Base-by-base conservation (phyloP, 1,139 yeast species). In the Diutina sp. region DNA sequence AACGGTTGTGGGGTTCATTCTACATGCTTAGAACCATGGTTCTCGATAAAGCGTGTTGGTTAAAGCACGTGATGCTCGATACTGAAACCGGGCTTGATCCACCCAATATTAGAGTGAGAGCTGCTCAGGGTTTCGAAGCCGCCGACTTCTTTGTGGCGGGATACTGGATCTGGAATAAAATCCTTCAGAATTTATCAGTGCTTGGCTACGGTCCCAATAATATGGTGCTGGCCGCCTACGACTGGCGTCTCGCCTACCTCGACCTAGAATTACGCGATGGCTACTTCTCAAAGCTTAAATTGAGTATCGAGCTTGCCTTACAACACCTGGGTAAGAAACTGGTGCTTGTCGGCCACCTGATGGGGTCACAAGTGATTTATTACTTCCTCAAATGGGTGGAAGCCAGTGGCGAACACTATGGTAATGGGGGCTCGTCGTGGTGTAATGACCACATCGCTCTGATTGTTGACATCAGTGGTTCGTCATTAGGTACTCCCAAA, bases 81-180 rank as follows among this genome's bases (percentile, higher is more conserved):
- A 85, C 90, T 0, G 84, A 82, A 59, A 91, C 99, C 0, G 99
- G 99, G 0, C 72, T 93, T 51, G 99, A 93, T 67, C 99, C 99
- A 0, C 86, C 87, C 0, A 80, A 86, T 56, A 79, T 88, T 63
- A 86, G 78, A 61, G 67, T 93, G 46, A 74, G 99, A 58, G 96
- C 99, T 0, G 95, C 97, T 0, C 96, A 89, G 67, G 99, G 99
- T 0, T 89, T 93, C 70, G 98, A 93, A 64, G 95, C 98, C 1
- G 95, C 97, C 0, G 99, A 93, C 70, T 93, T 90, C 70, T 93
- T 93, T 66, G 84, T 93, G 69, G 90, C 98, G 4, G 99, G 99
- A 0, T 93, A 93, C 70, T 93, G 99, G 99, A 89, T 93, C 64
- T 93, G 99, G 99, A 90, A 90, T 68, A 93, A 95, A 67, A 82